A percentile compares a stretch with the other conserved stretches of the same genome.
Conservation (phyloP, 495 filamentous ascomycete species). For the Sphaerosporella brunnea region DNA sequence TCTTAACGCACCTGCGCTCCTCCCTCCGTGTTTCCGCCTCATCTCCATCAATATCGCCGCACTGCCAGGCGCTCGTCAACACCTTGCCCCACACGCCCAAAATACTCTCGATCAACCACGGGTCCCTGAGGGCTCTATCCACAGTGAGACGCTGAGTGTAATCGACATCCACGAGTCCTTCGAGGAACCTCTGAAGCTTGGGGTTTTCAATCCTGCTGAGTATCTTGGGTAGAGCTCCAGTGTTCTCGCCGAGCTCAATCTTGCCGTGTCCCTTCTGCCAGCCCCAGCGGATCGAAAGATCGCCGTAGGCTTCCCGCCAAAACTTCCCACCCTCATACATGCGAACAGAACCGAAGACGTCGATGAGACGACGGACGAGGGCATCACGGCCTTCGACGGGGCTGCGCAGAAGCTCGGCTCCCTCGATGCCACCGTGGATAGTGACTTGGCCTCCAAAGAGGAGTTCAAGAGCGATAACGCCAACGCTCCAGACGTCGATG, state of each 20-base stretch:
- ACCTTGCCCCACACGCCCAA: constrained; percentile 19
- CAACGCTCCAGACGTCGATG: constrained; percentile 24
- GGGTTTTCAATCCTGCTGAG: constrained; percentile 6
- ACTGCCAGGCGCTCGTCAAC: constrained; percentile 5
- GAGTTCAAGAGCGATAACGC: constrained; percentile 22
- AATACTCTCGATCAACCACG: constrained; percentile 17
- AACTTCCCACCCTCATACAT: constrained; percentile 15
- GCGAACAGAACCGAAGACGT: constrained; percentile 18
- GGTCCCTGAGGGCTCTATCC: constrained; percentile 12
- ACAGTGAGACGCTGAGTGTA: constrained; percentile 12
- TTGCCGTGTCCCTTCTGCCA: constrained; percentile 7
- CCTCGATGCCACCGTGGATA: constrained; percentile 10
- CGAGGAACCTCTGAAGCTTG: constrained; percentile 9
- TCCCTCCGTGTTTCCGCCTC: no score
- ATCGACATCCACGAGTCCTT: constrained; percentile 18
- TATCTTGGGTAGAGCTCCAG: background rate
- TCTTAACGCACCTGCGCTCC: background rate
- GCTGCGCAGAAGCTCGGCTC: constrained; percentile 14
- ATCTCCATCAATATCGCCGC: background rate
- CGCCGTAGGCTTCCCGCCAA: constrained; percentile 13
- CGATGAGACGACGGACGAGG: constrained; percentile 15
- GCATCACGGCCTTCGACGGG: constrained; percentile 12
- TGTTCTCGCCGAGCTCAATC: background rate
- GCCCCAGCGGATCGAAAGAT: constrained; percentile 9
- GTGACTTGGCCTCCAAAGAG: constrained; percentile 14